Base-by-base conservation (phyloP, 108 stramenopile genomes). In the Mediolabrus comicus region DNA sequence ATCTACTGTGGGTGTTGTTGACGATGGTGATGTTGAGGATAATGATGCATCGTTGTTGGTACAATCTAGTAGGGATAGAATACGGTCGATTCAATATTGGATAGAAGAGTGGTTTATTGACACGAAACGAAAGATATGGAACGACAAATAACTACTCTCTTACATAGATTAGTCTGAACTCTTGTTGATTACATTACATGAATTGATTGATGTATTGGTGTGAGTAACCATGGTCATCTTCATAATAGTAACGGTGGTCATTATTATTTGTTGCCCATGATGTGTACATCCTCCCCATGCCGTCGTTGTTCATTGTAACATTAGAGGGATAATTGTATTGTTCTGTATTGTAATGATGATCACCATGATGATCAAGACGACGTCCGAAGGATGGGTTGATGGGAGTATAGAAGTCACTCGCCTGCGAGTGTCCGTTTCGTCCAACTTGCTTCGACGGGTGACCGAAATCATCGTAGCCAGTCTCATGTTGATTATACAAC, bases 31-130 rank as follows among this genome's bases (percentile, higher is more conserved):
- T 49, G 22, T 17, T 2, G 38, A 32, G 19, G 59, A 43, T 22
- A 30, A 46, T 13, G 70, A 51, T 24, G 57, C 38, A 1, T 16
- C 0, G 22, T 57, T 35, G 3, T 8, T 76, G 36, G 75, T 71
- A 22, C 9, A 33, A 17, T 54, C 63, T 8, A 76, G 75, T 53
- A 63, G 75, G 22, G 59, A 65, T 41, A 75, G 75, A 62, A 24
- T 80, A 22, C 56, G 27, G 8, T 33, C 26, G 58, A 22, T 63
- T 31, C 61, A 66, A 12, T 56, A 71, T 34, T 71, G 70, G 63
- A 8, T 65, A 14, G 63, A 56, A 29, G 64, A 71, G 65, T 26
- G 22, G 38, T 57, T 55, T 14, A 28, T 25, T 35, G 52, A 24
- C 19, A 11, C 17, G 52, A 53, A 38, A 0, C 22, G 27, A 51